Evolutionary conservation across 257 asterid genomes (phyloP), one percentile per base, ranked within the genome.

Genomic region (Salvia hispanica): DNA sequence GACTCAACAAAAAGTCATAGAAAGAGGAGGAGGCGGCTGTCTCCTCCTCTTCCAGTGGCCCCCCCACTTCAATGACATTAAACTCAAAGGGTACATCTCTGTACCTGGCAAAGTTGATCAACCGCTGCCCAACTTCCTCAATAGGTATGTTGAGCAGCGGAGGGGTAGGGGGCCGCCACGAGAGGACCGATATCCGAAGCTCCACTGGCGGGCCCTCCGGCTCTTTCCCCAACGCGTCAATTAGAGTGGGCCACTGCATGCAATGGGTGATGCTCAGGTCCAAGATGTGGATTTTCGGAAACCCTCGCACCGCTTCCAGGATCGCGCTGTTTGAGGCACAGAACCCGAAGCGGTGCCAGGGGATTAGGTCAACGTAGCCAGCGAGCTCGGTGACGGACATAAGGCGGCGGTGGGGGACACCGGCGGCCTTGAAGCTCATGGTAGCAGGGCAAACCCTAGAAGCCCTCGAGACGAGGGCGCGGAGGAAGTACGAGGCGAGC

Each of bases 201-300:
- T 52, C 12, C 0, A 54, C 12, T 0, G 89, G 96, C n/a, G 87
- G 82, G 42, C 77, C 82, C 34, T 71, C 76, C 4, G 79, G 63
- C 34, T 75, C 69, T 56, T 84, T 85, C 11, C 87, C 84, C 36
- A 87, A 43, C 3, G 82, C 83, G 15, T 90, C 91, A 1, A 90
- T 87, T 2, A 90, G 81, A 16, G 95, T 87, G 2, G 95, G 95
- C 93, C 92, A 87, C 50, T 90, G 96, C 95, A 90, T 87, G 78
- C 96, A 87, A 57, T 87, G 81, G 14, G 95, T 89, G 62, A 83
- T 78, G 75, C 93, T 85, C 10, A 89, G 80, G 70, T 89, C 95
- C 74, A 89, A 59, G 7, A 89, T 77, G 48, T 89, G 96, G 52
- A 89, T 78, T 16, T 62, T 77, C 7, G 67, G 42, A 28, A 53